phyloP scores from a whole-genome alignment of 352 stramenopile genomes.

The Pythium aphanidermatum region DNA sequence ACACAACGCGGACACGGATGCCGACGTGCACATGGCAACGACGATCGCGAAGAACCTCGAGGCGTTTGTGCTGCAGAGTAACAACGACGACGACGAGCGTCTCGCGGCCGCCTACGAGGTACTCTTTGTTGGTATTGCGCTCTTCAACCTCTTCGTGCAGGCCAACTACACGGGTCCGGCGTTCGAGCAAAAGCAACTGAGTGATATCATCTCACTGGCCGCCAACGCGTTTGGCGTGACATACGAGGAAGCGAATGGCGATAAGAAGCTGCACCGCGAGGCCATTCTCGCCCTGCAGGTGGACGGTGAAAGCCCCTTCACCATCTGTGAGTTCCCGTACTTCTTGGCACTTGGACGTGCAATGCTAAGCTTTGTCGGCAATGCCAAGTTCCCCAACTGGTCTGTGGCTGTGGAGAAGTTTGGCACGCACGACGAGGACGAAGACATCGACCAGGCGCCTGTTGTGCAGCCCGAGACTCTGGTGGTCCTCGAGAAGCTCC shows the following conservation, averaged over 20 bases:
- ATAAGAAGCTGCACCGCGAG: constrained; percentile 45
- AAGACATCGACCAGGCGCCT: constrained; percentile 25
- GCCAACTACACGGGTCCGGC: constrained; percentile 78
- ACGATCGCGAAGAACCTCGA: constrained; percentile 35
- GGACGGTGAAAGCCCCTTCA: constrained; percentile 73
- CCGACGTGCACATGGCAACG: constrained; percentile 38
- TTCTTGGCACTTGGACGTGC: constrained; percentile 61
- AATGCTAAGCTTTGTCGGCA: constrained; percentile 59
- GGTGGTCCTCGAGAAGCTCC: constrained; percentile 24
- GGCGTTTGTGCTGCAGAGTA: constrained; percentile 25
- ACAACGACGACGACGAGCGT: constrained; percentile 26
- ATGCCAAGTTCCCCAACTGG: constrained; percentile 58
- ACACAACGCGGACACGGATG: constrained; percentile 5
- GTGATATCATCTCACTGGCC: constrained; percentile 37
- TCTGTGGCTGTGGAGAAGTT: constrained; percentile 38
- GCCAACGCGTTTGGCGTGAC: constrained; percentile 24
- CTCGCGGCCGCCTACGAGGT: constrained; percentile 47
- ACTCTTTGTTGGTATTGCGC: constrained; percentile 48
- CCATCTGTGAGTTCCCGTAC: constrained; percentile 69
- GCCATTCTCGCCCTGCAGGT: constrained; percentile 65
- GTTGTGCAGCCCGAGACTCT: constrained; percentile 2
- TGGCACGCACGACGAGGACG: constrained; percentile 34
- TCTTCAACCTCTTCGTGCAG: constrained; percentile 78
- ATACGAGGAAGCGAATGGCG: constrained; percentile 16
- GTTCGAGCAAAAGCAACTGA: constrained; percentile 42